Percentiles rank a stretch among this genome's conserved stretches.
Conservation (phyloP, 371 early-diverging fungal species). For the Mortierella sp. region DNA sequence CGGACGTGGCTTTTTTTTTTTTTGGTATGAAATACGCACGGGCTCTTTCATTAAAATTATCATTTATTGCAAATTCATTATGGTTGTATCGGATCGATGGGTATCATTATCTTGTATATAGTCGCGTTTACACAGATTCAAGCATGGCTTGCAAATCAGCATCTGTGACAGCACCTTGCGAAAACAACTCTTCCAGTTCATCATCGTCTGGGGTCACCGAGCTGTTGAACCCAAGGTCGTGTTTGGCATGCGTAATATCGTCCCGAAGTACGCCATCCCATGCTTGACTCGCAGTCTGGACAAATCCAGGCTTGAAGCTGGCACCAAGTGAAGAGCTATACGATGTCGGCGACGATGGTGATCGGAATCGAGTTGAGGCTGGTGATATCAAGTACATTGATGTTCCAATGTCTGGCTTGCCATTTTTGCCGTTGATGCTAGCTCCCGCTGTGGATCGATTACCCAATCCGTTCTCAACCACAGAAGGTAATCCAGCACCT, state of each 20-base stretch:
- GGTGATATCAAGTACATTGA: conserved; percentile 46
- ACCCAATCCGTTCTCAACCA: conserved; percentile 35
- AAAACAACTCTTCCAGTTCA: conserved; percentile 47
- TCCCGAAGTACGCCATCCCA: conserved; percentile 45
- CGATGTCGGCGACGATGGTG: conserved; percentile 1
- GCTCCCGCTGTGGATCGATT: conserved; percentile 7
- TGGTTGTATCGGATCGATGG: not conserved
- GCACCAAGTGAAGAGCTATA: conserved; percentile 2
- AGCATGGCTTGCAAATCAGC: conserved; percentile 48
- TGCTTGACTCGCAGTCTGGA: conserved; percentile 46
- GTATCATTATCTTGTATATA: conserved; percentile 1
- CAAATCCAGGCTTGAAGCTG: conserved; percentile 38
- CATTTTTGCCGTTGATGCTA: not conserved
- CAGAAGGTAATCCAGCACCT: conserved; percentile 38
- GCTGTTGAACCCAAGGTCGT: conserved; percentile 41
- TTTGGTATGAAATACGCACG: no score
- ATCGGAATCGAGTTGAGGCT: conserved; percentile 40
- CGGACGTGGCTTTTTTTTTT: no score
- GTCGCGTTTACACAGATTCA: not conserved
- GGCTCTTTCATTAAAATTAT: no score
- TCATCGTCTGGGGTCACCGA: conserved; percentile 45
- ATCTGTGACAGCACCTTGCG: conserved; percentile 44
- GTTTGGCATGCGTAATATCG: conserved; percentile 33
- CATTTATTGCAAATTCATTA: no score
- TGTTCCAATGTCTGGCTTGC: conserved; percentile 24